These are phyloP conservation scores for Peronospora destructor DNA, from an alignment of 352 stramenopile genomes.

Conservation along the genomic window DNA sequence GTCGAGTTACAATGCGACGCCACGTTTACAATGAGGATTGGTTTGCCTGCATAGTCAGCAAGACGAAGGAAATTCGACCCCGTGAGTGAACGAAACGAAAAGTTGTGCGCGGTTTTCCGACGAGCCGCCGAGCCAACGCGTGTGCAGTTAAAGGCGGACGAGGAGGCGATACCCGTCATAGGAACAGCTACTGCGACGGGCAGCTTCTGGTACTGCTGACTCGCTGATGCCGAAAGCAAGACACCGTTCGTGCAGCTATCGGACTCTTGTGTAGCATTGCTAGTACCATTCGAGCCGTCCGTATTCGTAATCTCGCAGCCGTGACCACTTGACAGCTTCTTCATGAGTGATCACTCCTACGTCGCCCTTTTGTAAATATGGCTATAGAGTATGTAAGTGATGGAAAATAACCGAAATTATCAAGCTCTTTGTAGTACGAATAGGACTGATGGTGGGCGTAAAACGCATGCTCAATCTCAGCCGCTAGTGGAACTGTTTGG, in stretches of 20 bases:
- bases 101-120: conserved; percentile 65
- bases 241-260: conserved; percentile 20
- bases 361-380: too few species aligned
- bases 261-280: too few species aligned
- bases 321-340: conserved; percentile 25
- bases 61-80: conserved; percentile 56
- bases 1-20: conserved; percentile 80
- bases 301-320: conserved; percentile 30
- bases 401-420: too few species aligned
- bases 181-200: conserved; percentile 53
- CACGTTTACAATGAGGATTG: conserved; percentile 69
- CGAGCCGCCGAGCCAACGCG: conserved; percentile 16
- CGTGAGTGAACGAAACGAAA: conserved; percentile 64
- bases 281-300: not conserved
- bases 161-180: conserved; percentile 10
- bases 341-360: conserved; percentile 22
- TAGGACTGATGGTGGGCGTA: too few species aligned
- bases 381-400: too few species aligned
- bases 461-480: too few species aligned
- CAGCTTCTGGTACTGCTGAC: conserved; percentile 47
- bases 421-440: too few species aligned
- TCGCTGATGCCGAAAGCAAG: conserved; percentile 9
- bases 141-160: conserved; percentile 21
- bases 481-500: too few species aligned
- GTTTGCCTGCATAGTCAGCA: conserved; percentile 57